These are phyloP conservation scores for Penicillium sp. DNA, from an alignment of 2,329 filamentous ascomycete species.

Conservation along the genomic window DNA sequence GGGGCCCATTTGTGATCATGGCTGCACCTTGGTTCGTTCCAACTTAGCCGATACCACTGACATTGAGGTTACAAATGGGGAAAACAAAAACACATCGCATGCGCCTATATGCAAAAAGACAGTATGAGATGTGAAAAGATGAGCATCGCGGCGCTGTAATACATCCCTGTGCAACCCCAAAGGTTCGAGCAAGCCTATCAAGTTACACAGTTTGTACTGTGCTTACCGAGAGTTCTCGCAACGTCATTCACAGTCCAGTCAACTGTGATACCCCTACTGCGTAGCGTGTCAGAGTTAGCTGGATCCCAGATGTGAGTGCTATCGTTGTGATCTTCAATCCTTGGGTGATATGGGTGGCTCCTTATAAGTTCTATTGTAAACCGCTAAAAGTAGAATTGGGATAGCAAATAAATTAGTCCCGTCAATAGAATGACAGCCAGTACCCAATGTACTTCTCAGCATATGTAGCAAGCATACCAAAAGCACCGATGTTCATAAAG, in stretches of 20 bases:
- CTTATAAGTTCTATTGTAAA: constrained; percentile 36
- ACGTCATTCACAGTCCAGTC: constrained; percentile 40
- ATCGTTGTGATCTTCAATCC: constrained; percentile 37
- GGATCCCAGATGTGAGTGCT: too few relatives aligned
- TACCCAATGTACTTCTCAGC: constrained; percentile 28
- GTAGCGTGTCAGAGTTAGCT: constrained; percentile 33
- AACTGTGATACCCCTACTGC: constrained; percentile 27
- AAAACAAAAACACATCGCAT: constrained; percentile 39
- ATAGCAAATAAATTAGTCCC: constrained; percentile 33
- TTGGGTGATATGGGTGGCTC: constrained; percentile 31
- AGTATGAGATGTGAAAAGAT: too few relatives aligned
- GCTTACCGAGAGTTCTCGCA: constrained; percentile 29
- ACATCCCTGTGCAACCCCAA: background rate
- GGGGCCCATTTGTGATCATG: constrained; percentile 50
- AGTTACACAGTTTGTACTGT: too few relatives aligned
- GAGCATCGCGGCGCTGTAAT: too few relatives aligned
- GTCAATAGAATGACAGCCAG: constrained; percentile 25
- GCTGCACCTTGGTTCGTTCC: constrained; percentile 50
- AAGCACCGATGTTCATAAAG: constrained; percentile 34
- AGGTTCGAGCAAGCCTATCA: background rate
- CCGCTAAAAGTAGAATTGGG: constrained; percentile 31
- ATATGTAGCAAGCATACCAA: constrained; percentile 42
- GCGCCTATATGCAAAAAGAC: constrained; percentile 17
- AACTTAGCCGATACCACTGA: constrained; percentile 51
- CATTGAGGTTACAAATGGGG: constrained; percentile 40